Evolutionary conservation across 768 basidiomycete species (phyloP).

Genomic region (Collybia nuda): DNA sequence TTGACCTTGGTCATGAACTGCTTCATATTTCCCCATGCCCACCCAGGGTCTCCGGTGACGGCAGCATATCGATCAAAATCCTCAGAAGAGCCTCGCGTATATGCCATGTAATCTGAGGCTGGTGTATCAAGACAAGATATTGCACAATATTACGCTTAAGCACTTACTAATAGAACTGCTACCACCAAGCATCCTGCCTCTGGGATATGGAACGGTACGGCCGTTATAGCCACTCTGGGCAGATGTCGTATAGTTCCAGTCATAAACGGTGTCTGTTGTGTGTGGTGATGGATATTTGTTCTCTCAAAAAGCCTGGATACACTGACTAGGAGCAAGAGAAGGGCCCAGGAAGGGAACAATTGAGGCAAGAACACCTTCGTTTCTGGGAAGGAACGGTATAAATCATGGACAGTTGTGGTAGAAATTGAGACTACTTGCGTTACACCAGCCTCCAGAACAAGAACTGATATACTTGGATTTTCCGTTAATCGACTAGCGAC

Average conservation of each 20-base stretch:
- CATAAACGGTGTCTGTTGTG: conserved; percentile 14
- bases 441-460: conserved; percentile 19
- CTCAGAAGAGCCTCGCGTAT: conserved; percentile 28
- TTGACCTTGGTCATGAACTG: conserved; percentile 16
- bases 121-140: not conserved
- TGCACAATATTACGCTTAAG: not conserved
- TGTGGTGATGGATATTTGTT: too few relatives aligned
- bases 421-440: not conserved
- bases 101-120: conserved; percentile 27
- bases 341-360: conserved; percentile 14
- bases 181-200: conserved; percentile 29
- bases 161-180: conserved; percentile 27
- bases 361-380: conserved; percentile 5
- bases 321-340: conserved; percentile 4
- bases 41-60: conserved; percentile 27
- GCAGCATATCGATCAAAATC: conserved; percentile 29
- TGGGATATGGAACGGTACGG: conserved; percentile 19
- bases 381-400: not conserved
- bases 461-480: conserved; percentile 10
- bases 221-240: conserved; percentile 22
- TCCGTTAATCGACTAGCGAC: conserved; percentile 22
- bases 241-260: conserved; percentile 30
- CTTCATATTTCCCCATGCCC: conserved; percentile 29
- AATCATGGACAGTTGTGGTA: not conserved
- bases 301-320: too few relatives aligned